Percentiles rank a stretch among this genome's conserved stretches.
Conservation (phyloP, 805 yeast species). For the Kluyveromyces dobzhanskii region DNA sequence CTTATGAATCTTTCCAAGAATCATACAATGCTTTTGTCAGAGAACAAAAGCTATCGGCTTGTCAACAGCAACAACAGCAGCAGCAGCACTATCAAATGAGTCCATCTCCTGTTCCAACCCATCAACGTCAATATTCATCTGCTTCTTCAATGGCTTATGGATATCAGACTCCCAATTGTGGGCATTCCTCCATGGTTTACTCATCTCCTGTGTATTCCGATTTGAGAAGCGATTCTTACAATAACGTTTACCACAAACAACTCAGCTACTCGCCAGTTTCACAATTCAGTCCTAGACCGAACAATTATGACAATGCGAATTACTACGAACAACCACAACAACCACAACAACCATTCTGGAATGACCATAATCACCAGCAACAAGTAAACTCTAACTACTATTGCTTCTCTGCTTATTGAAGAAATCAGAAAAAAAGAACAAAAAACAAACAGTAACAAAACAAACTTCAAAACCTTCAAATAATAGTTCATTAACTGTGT, state of each 20-base stretch:
- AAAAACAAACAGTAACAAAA: background rate
- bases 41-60: conserved; percentile 1
- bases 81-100: background rate
- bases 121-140: conserved; percentile 1
- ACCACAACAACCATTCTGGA: conserved; percentile 2
- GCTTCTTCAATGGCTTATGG: conserved; percentile 8
- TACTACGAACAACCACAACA: conserved; percentile 2
- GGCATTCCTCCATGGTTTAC: conserved; percentile 10
- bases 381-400: conserved; percentile 8
- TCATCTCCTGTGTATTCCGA: conserved; percentile 19
- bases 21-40: conserved; percentile 3
- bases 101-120: background rate
- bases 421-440: background rate
- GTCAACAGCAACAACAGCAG: conserved; percentile 1
- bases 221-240: conserved; percentile 12
- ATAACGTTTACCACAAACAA: conserved; percentile 10
- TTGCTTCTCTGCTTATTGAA: conserved; percentile 8
- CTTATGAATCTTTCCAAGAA: conserved; percentile 10
- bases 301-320: conserved; percentile 4
- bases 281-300: conserved; percentile 9
- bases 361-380: conserved; percentile 1
- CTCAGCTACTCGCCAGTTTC: conserved; percentile 10
- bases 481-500: too few relatives aligned
- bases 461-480: background rate
- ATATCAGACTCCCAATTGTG: conserved; percentile 18